Evolutionary conservation across 768 basidiomycete species (phyloP).

Genomic region (Xerocomus brunneocitrinus): DNA sequence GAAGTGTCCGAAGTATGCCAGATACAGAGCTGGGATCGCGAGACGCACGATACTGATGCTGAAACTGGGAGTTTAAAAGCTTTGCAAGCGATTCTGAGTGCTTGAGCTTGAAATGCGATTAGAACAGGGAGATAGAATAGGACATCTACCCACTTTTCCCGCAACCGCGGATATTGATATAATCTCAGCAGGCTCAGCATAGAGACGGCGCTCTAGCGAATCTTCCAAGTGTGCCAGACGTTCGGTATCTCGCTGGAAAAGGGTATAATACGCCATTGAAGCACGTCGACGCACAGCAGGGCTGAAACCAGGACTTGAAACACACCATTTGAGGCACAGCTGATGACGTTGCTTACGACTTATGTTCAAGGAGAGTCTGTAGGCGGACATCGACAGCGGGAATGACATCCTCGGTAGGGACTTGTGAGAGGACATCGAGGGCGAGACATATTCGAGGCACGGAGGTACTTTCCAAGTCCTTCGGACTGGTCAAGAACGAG

Average conservation of each 20-base stretch:
- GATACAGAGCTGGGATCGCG: not conserved
- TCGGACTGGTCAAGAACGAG: conserved; percentile 1
- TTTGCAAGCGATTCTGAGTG: conserved; percentile 18
- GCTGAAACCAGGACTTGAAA: conserved; percentile 33
- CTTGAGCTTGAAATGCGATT: conserved; percentile 17
- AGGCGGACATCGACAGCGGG: conserved; percentile 71
- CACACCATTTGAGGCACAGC: not conserved
- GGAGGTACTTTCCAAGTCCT: conserved; percentile 69
- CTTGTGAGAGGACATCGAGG: conserved; percentile 60
- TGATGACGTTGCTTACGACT: conserved; percentile 61
- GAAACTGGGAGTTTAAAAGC: conserved; percentile 22
- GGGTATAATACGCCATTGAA: conserved; percentile 51
- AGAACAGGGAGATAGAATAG: not conserved
- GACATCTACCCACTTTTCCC: conserved; percentile 21
- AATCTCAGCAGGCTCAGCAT: conserved; percentile 8
- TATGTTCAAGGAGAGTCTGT: conserved; percentile 61
- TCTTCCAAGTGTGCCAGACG: conserved; percentile 41
- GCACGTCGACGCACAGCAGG: conserved; percentile 57
- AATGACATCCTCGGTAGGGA: conserved; percentile 60
- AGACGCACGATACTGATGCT: conserved; percentile 10
- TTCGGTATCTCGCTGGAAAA: conserved; percentile 45
- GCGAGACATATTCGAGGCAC: conserved; percentile 63
- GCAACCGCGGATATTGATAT: conserved; percentile 8
- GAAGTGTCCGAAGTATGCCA: conserved; percentile 22
- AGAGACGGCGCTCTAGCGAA: conserved; percentile 11